Evolutionary conservation across 2,329 filamentous ascomycete species (phyloP).

Genomic region (Aspergillus arachidicola): DNA sequence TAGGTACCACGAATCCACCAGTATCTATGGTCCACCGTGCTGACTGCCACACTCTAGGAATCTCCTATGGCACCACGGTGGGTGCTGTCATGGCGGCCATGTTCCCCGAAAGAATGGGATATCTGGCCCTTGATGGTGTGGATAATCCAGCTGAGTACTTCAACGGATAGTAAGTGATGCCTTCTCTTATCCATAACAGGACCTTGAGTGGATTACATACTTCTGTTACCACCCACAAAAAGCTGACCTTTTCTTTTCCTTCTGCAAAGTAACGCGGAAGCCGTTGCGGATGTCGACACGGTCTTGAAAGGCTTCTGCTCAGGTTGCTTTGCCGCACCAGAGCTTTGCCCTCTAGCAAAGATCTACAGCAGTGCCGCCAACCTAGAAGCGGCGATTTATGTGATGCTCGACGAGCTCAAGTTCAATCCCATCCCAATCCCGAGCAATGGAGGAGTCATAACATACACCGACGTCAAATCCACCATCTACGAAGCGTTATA

Average conservation of each 20-base stretch:
- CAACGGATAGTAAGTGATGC: constrained; percentile 9
- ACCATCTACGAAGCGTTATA: constrained; percentile 7
- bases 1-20: not conserved
- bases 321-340: constrained; percentile 11
- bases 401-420: constrained; percentile 10
- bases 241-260: not conserved
- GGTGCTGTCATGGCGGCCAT: constrained; percentile 14
- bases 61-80: constrained; percentile 15
- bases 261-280: constrained; percentile 11
- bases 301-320: constrained; percentile 8
- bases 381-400: constrained; percentile 11
- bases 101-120: constrained; percentile 16
- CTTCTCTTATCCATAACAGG: not conserved
- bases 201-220: not conserved
- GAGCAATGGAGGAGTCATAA: not conserved
- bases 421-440: constrained; percentile 10
- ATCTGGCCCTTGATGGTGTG: constrained; percentile 12
- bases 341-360: constrained; percentile 8
- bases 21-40: not conserved
- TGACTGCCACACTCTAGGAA: constrained; percentile 5
- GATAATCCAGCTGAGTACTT: constrained; percentile 13
- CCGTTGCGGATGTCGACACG: constrained; percentile 7
- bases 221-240: not conserved
- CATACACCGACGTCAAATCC: constrained; percentile 7
- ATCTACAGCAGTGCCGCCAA: constrained; percentile 8